Percentiles rank a stretch among this genome's conserved stretches.
phyloP scores from a whole-genome alignment of 345 rosid genomes.

The Eucalyptus cloeziana region DNA sequence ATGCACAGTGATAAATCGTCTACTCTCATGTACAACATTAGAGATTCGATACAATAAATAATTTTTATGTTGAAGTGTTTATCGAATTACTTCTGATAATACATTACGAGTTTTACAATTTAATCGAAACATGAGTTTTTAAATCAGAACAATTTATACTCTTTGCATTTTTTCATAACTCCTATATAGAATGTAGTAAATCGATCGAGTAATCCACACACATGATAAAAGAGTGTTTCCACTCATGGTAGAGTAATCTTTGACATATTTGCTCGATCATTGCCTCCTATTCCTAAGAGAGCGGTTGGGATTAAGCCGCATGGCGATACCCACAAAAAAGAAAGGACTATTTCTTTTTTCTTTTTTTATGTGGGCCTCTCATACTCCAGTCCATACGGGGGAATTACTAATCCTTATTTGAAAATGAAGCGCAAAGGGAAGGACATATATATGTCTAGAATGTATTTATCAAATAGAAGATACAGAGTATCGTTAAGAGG shows the following conservation, averaged over 20 bases:
- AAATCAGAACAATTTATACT: no score
- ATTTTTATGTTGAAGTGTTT: no score
- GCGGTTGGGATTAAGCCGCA: background rate
- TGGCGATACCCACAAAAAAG: background rate
- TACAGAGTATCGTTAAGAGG: background rate
- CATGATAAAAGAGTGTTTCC: background rate
- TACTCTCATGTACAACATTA: no score
- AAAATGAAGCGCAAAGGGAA: background rate
- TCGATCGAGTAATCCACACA: background rate
- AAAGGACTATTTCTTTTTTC: background rate
- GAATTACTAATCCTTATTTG: background rate
- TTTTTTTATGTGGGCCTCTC: background rate
- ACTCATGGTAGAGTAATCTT: rapidly evolving
- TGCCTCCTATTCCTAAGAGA: background rate
- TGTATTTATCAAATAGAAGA: background rate
- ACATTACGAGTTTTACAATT: no score
- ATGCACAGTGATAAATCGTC: rapidly evolving
- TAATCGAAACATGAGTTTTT: no score
- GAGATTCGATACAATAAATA: no score
- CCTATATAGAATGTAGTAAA: background rate
- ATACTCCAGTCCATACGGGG: background rate
- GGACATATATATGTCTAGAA: background rate
- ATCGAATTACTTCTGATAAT: no score
- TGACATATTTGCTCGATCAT: background rate
- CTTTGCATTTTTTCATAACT: background rate